Conservation (phyloP, 78 protist species). For the Cyanophora paradoxa region DNA sequence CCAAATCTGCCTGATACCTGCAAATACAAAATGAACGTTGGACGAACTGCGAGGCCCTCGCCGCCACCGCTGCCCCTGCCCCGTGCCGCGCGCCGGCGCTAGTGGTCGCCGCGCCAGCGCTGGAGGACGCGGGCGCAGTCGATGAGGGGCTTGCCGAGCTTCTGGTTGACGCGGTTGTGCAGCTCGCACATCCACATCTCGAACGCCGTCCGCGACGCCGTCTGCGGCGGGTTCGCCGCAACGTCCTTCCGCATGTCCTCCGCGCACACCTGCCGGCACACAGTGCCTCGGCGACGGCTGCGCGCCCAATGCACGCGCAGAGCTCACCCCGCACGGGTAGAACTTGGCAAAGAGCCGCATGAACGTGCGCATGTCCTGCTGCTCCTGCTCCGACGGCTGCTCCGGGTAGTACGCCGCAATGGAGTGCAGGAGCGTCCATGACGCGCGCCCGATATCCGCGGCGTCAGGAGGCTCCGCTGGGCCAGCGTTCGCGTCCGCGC, state of each 20-base stretch:
- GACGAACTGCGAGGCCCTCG: too few species aligned
- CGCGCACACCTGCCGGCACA: slow-evolving; percentile 25
- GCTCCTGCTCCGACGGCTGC: neutral
- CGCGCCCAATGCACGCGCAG: too few species aligned
- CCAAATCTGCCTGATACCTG: too few species aligned
- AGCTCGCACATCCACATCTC: slow-evolving; percentile 15
- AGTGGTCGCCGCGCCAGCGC: too few species aligned
- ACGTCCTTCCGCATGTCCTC: neutral
- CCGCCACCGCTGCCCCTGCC: too few species aligned
- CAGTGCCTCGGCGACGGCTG: too few species aligned
- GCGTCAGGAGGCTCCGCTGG: slow-evolving; percentile 1
- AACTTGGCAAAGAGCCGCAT: neutral
- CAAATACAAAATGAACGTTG: too few species aligned
- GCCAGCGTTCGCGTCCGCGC: too few species aligned
- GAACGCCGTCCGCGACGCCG: neutral
- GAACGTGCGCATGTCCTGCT: neutral
- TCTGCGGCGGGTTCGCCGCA: neutral
- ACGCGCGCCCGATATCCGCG: slow-evolving; percentile 14
- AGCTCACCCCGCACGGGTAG: slow-evolving; percentile 32
- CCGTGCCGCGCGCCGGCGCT: too few species aligned
- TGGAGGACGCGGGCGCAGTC: slow-evolving; percentile 16
- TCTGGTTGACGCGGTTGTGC: slow-evolving; percentile 25
- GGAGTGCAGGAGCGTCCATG: slow-evolving; percentile 33
- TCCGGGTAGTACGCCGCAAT: slow-evolving; percentile 39
- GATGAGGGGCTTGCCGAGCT: slow-evolving; percentile 18